Evolutionary conservation across 768 basidiomycete species (phyloP).

Genomic region (Tulasnella calospora): DNA sequence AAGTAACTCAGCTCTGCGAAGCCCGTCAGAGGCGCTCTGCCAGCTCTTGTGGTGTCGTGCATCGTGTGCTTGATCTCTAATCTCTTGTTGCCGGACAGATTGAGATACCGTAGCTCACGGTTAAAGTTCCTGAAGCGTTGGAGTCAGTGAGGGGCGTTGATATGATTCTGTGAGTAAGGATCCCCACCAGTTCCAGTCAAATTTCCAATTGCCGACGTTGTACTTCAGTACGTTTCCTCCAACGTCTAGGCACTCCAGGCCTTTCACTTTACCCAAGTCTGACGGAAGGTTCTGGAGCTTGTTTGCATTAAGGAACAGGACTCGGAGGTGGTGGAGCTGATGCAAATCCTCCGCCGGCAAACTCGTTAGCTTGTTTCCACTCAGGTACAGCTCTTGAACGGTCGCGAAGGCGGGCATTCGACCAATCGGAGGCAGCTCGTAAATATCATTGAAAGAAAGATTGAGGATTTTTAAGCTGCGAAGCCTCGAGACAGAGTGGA

Average conservation of each 20-base stretch:
- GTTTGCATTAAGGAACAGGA: slow-evolving; percentile 91
- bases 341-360: slow-evolving; percentile 87
- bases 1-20: slow-evolving; percentile 81
- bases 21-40: slow-evolving; percentile 51
- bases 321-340: slow-evolving; percentile 57
- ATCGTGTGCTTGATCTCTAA: slow-evolving; percentile 71
- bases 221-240: slow-evolving; percentile 93
- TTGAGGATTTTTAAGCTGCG: slow-evolving; percentile 78
- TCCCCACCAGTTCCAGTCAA: slow-evolving; percentile 97
- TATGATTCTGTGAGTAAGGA: neutral
- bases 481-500: slow-evolving; percentile 69
- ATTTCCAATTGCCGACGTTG: slow-evolving; percentile 97
- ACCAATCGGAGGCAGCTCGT: slow-evolving; percentile 65
- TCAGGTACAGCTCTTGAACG: slow-evolving; percentile 84
- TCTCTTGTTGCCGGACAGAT: slow-evolving; percentile 93
- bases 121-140: slow-evolving; percentile 81
- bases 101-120: slow-evolving; percentile 85
- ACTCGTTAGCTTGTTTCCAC: slow-evolving; percentile 89
- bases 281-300: slow-evolving; percentile 86
- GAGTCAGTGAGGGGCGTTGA: neutral
- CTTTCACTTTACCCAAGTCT: slow-evolving; percentile 78
- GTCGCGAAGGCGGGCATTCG: slow-evolving; percentile 65
- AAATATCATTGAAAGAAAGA: slow-evolving; percentile 90
- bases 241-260: slow-evolving; percentile 77
- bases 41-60: slow-evolving; percentile 28